Conservation (phyloP, 345 rosid genomes). For the Microcos paniculata region DNA sequence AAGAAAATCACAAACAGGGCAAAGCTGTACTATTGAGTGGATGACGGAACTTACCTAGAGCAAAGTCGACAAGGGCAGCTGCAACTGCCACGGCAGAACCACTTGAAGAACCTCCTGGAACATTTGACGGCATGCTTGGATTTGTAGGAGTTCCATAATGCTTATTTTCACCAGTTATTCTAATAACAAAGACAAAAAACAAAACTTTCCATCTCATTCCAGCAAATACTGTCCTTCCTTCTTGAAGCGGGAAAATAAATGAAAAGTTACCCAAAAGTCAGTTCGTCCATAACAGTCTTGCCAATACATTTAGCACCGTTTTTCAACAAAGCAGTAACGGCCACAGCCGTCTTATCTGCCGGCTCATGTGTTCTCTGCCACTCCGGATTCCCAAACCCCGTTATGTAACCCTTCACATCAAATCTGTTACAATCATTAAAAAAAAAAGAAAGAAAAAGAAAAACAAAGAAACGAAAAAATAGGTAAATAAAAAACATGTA, state of each 20-base stretch:
- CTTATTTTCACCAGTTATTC: slow-evolving; percentile 76
- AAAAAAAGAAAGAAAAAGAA: slow-evolving; percentile 11
- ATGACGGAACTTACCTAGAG: slow-evolving; percentile 55
- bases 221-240: neutral
- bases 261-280: slow-evolving; percentile 64
- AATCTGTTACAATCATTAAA: slow-evolving; percentile 43
- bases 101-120: slow-evolving; percentile 92
- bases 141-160: slow-evolving; percentile 85
- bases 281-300: slow-evolving; percentile 81
- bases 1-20: neutral
- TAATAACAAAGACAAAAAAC: slow-evolving; percentile 29
- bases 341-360: slow-evolving; percentile 71
- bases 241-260: neutral
- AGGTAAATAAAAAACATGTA: neutral
- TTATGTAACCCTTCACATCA: slow-evolving; percentile 69
- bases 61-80: slow-evolving; percentile 79
- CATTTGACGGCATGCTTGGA: slow-evolving; percentile 58
- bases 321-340: slow-evolving; percentile 62
- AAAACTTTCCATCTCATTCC: neutral
- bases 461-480: neutral
- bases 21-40: neutral
- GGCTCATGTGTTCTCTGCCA: slow-evolving; percentile 79
- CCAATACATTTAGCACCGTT: slow-evolving; percentile 94
- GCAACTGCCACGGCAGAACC: slow-evolving; percentile 98
- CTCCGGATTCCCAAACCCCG: slow-evolving; percentile 83